Percentiles rank a stretch among this genome's conserved stretches.
phyloP scores from a whole-genome alignment of 2,329 filamentous ascomycete species.

The Aulographum hederae region DNA sequence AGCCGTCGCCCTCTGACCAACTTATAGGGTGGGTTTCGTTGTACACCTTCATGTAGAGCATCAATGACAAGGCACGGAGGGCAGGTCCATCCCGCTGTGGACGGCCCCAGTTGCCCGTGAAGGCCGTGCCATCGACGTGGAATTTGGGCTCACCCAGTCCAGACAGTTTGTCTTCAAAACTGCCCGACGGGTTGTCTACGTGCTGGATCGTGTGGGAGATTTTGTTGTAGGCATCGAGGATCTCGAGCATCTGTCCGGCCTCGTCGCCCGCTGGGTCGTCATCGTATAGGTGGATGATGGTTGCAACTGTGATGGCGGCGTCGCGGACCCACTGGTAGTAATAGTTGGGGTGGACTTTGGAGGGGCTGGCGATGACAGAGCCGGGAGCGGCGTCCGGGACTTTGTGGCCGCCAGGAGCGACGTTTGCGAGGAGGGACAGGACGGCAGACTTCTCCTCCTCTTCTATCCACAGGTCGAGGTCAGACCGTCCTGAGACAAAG shows the following conservation, averaged over 20 bases:
- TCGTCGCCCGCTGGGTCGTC: constrained; percentile 12
- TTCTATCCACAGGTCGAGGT: constrained; percentile 15
- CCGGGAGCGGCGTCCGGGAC: constrained; percentile 17
- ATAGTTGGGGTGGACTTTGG: constrained; percentile 20
- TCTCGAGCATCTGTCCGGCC: constrained; percentile 11
- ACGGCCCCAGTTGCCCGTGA: constrained; percentile 20
- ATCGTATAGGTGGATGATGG: constrained; percentile 21
- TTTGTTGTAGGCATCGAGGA: constrained; percentile 15
- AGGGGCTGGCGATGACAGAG: constrained; percentile 25
- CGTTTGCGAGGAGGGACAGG: constrained; percentile 21
- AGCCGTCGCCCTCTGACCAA: constrained; percentile 11
- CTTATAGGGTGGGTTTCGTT: constrained; percentile 20
- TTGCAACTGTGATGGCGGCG: constrained; percentile 23
- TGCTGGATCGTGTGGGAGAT: constrained; percentile 19
- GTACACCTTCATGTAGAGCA: constrained; percentile 21
- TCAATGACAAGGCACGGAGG: constrained; percentile 22
- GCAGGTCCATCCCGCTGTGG: constrained; percentile 27
- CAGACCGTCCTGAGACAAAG: no score
- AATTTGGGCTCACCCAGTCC: constrained; percentile 26
- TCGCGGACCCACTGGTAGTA: constrained; percentile 28
- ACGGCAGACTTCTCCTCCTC: constrained; percentile 17
- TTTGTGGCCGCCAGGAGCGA: constrained; percentile 22
- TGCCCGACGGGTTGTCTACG: constrained; percentile 19
- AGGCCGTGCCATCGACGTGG: constrained; percentile 18
- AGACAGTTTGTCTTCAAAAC: constrained; percentile 14